Base-by-base conservation (phyloP, 2,329 filamentous ascomycete genomes). In the Curvularia verruculosa region DNA sequence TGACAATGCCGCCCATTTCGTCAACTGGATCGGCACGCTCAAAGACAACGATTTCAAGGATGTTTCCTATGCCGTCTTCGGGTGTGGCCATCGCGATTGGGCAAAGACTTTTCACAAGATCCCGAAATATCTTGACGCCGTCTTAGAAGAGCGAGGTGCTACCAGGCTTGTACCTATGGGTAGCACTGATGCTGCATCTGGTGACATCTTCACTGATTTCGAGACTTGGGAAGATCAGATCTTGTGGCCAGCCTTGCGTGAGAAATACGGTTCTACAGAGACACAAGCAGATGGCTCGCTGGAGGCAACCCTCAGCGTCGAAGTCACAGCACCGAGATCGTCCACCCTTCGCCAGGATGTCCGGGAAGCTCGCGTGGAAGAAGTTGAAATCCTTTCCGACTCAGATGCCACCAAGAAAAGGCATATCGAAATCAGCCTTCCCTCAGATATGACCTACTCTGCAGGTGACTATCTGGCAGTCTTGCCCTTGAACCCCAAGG, bases 401-500 rank as follows among this genome's bases (percentile, higher is more conserved):
- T 63, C 67, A 19, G 68, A 68, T 9, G 65, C 65, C 1, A 49
- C 59, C 1, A 66, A 75, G 49, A 75, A 77, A 60, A 59, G 71
- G 45, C 77, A 80, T 56, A 77, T 81, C 24, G 78, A 80, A 56
- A 72, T 82, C 54, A 73, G 76, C 48, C 67, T 81, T 7, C 79
- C 79, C 0, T 75, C 74, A 1, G 76, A 73, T 7, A 77, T 86
- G 80, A 82, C 81, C 0, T 94, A 93, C 75, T 82, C 84, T 37
- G 84, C 88, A 1, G 91, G 90, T 13, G 90, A 94, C 69, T 94
- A 95, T 70, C 82, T 94, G 0, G 88, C 89, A 0, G 80, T 92
- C 2, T 79, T 92, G 1, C 90, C 90, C 0, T 76, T 90, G 28
- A 94, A 94, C 71, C 85, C 86, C 1, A 81, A 81, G 44, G 76